These are phyloP conservation scores for Sarcomyxa edulis DNA, from an alignment of 768 basidiomycete genomes.

Conservation along the genomic window DNA sequence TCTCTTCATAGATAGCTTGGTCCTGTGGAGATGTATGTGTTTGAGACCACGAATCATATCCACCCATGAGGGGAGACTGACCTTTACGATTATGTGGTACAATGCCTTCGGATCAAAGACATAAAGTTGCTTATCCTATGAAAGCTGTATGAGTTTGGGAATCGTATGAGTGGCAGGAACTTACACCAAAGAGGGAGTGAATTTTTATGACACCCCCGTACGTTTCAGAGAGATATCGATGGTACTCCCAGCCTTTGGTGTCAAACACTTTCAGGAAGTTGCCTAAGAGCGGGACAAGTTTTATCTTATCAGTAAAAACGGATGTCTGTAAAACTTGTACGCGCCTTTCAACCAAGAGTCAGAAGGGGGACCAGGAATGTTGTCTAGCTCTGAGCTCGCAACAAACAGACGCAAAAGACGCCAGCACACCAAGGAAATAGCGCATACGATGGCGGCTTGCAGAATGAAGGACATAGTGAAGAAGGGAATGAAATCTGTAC, in stretches of 20 bases:
- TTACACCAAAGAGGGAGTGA: constrained; percentile 29
- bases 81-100: too few relatives aligned
- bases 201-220: constrained; percentile 29
- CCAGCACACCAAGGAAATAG: constrained; percentile 8
- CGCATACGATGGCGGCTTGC: constrained; percentile 3
- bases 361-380: constrained; percentile 27
- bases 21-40: too few relatives aligned
- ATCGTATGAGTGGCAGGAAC: constrained; percentile 7
- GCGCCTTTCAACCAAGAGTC: constrained; percentile 26
- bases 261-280: constrained; percentile 27
- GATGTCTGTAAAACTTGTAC: background rate
- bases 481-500: too few relatives aligned
- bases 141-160: too few relatives aligned
- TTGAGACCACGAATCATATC: too few relatives aligned
- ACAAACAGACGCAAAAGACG: constrained; percentile 10
- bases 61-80: too few relatives aligned
- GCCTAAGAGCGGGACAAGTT: constrained; percentile 16
- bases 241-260: constrained; percentile 30
- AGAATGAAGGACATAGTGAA: background rate
- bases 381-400: constrained; percentile 21
- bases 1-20: too few relatives aligned
- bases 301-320: background rate
- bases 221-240: constrained; percentile 23
- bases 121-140: constrained; percentile 29
- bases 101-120: constrained; percentile 41